Percentiles rank a stretch among this genome's conserved stretches.
Evolutionary conservation across 768 basidiomycete genomes (phyloP).

Genomic region (Rhodosporidiobolus odoratus): DNA sequence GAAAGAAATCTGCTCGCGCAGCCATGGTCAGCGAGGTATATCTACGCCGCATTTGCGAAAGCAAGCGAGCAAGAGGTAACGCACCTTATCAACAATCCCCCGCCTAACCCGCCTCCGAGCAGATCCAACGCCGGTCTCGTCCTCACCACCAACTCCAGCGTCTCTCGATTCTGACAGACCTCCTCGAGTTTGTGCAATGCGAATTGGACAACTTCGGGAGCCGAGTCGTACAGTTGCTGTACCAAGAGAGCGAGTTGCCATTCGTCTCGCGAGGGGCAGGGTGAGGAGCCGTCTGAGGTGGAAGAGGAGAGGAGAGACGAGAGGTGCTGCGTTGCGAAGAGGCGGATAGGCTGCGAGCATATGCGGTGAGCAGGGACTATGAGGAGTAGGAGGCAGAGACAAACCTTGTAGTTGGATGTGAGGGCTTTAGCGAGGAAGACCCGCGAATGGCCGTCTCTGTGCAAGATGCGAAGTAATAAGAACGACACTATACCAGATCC

Average conservation of each 20-base stretch:
- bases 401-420: constrained; percentile 83
- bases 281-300: constrained; percentile 47
- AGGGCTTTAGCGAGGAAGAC: constrained; percentile 89
- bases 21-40: no score
- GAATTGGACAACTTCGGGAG: constrained; percentile 79
- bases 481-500: no score
- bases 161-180: constrained; percentile 75
- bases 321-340: constrained; percentile 81
- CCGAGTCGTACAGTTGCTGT: constrained; percentile 92
- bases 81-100: constrained; percentile 78
- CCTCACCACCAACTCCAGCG: constrained; percentile 82
- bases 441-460: constrained; percentile 86
- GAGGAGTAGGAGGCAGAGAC: constrained; percentile 21
- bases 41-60: no score
- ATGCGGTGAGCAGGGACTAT: background rate
- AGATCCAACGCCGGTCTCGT: constrained; percentile 94
- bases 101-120: constrained; percentile 85
- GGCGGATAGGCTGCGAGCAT: constrained; percentile 64
- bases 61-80: no score
- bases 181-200: constrained; percentile 85
- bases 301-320: constrained; percentile 63
- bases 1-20: constrained; percentile 82
- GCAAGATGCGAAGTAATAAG: no score
- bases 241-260: constrained; percentile 89
- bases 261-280: constrained; percentile 49